phyloP scores from a whole-genome alignment of 192 early-diverging fungal genomes.

The Coemansia sp. region DNA sequence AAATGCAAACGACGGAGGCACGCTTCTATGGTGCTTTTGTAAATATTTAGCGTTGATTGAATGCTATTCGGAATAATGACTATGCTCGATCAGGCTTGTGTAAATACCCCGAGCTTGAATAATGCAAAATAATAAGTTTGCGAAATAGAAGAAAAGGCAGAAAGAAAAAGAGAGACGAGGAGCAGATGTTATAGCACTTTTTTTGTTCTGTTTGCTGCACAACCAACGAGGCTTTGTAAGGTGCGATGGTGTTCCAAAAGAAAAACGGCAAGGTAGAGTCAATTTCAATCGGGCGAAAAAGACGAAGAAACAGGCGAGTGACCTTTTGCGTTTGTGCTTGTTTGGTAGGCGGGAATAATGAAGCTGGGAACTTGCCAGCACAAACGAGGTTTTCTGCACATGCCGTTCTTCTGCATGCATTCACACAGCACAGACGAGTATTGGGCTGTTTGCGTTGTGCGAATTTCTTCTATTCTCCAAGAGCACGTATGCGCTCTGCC shows the following conservation, averaged over 20 bases:
- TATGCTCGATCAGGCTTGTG: background rate
- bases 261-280: background rate
- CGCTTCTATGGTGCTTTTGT: too few relatives aligned
- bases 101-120: background rate
- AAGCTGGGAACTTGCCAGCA: constrained; percentile 8
- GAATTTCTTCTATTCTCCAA: too few relatives aligned
- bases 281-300: background rate
- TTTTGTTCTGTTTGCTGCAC: background rate
- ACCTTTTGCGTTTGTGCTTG: background rate
- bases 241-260: background rate
- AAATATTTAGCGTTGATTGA: too few relatives aligned
- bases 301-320: background rate
- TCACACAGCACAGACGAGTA: constrained; percentile 1
- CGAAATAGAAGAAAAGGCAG: background rate
- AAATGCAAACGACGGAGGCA: too few relatives aligned
- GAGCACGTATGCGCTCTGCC: background rate
- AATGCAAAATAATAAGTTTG: background rate
- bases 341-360: constrained; percentile 1
- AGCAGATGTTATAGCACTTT: background rate
- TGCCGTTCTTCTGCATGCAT: constrained; percentile 14
- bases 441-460: too few relatives aligned
- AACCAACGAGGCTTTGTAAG: background rate
- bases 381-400: background rate
- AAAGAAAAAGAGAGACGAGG: background rate
- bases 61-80: too few relatives aligned